Base-by-base conservation (phyloP, 2,329 filamentous ascomycete species). In the Orbilia ellipsospora region DNA sequence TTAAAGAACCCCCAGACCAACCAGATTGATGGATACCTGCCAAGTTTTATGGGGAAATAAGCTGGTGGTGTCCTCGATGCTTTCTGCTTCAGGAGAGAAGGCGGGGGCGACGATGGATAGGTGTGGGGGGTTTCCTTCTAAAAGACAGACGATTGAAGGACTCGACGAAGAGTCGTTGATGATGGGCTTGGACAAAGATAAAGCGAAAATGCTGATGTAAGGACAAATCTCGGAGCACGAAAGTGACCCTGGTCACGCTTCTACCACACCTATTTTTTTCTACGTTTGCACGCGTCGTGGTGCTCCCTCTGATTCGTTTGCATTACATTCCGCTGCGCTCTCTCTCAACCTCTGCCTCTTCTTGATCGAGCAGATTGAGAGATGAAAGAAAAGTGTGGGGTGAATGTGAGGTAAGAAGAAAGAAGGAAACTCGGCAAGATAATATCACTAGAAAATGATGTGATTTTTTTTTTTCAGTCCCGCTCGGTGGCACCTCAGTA, bases 1-100 rank as follows among this genome's bases (percentile, higher is more conserved):
- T 75, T 75, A 65, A 69, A 59, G 48, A 20, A 42, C 44, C 72
- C 67, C 72, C 64, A 69, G 64, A 63, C 72, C 72, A 75, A 75
- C 72, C 72, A 75, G 59, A 75, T 69, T 65, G 59, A 69, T 69
- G 72, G 72, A 75, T 69, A 65, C 72, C 28, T 69, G 72, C 72
- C 72, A 75, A 75, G 72, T 75, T 69, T 69, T 75, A 75, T 75
- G 72, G 72, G 72, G 72, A 75, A 75, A 73, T 73, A 73, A 73
- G 18, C 42, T 61, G 66, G 55, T 56, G 60, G 62, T 23, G 23
- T 23, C 52, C 60, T 64, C 59, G 51, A 63, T 23, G 48, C 20
- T 26, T 31, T 18, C 55, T 59, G 56, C 68, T 45, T 66, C 67
- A 57, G 51, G 42, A 50, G 45, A 48, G 44, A 48, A 18, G 5